Percentiles rank a stretch among this genome's conserved stretches.
phyloP scores from a whole-genome alignment of 345 rosid species.

The Theobroma cacao region DNA sequence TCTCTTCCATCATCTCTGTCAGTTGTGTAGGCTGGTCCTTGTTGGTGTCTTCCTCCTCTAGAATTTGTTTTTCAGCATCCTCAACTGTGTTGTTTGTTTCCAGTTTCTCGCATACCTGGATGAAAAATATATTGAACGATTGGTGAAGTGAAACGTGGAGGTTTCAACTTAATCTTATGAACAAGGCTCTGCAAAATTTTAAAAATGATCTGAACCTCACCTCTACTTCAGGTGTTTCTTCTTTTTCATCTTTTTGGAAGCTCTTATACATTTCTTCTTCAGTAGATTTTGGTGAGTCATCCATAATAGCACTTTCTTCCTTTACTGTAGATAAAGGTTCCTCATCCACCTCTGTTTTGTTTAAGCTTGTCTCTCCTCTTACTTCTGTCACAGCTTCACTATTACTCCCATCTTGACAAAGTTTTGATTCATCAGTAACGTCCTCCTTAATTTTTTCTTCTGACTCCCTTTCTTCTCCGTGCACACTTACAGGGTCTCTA shows the following conservation, averaged over 20 bases:
- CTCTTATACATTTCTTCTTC: background rate
- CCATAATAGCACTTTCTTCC: no score
- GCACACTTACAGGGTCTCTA: background rate
- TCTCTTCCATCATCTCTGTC: background rate
- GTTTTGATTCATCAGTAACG: background rate
- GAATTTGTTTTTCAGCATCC: background rate
- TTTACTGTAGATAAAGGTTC: no score
- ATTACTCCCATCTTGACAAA: slow-evolving; percentile 9
- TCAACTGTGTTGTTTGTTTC: background rate
- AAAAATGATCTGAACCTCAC: background rate
- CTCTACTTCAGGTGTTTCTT: background rate
- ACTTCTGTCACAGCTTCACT: no score
- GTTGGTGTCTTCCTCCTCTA: background rate
- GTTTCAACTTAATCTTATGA: background rate
- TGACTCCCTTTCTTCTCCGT: background rate
- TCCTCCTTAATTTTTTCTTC: background rate
- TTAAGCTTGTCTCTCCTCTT: no score
- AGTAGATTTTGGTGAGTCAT: background rate
- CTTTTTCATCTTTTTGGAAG: background rate
- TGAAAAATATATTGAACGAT: background rate
- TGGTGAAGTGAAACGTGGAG: background rate
- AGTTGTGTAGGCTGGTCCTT: background rate
- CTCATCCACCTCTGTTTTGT: no score
- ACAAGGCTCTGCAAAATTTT: background rate
- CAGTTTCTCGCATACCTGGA: background rate